Conservation (phyloP, 768 basidiomycete species). For the Hygrocybe coccinea region DNA sequence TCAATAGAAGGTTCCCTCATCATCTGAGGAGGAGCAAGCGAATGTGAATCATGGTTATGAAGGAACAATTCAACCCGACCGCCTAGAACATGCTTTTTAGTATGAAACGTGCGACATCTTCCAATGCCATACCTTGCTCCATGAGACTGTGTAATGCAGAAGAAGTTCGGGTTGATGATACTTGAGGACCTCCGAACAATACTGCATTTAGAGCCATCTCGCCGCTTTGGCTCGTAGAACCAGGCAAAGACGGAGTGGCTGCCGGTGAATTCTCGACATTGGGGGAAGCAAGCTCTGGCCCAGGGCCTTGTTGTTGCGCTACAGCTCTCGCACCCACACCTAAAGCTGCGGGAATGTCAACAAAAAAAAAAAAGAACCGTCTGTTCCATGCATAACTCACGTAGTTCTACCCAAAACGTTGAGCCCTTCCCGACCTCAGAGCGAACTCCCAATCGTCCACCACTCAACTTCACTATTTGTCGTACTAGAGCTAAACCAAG, state of each 20-base stretch:
- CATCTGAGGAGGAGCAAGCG: conserved; percentile 35
- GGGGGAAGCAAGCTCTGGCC: conserved; percentile 12
- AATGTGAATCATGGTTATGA: conserved; percentile 29
- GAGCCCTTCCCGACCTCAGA: conserved; percentile 65
- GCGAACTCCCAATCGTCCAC: conserved; percentile 67
- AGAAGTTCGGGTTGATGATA: conserved; percentile 28
- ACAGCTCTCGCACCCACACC: conserved; percentile 61
- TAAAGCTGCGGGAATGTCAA: conserved; percentile 38
- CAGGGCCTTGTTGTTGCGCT: conserved; percentile 18
- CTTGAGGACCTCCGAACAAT: conserved; percentile 24
- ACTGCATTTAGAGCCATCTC: conserved; percentile 30
- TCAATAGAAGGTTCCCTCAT: conserved; percentile 41
- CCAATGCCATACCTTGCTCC: conserved; percentile 47
- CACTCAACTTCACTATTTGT: conserved; percentile 71
- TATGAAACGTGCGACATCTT: conserved; percentile 9
- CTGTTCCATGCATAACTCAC: conserved; percentile 10
- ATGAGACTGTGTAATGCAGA: conserved; percentile 61
- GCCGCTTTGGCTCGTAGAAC: conserved; percentile 21
- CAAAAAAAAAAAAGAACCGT: neutral
- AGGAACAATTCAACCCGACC: conserved; percentile 52
- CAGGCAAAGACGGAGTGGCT: too few species aligned
- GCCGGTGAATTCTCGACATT: conserved; percentile 16
- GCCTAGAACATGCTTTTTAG: conserved; percentile 29
- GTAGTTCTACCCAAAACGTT: conserved; percentile 86
- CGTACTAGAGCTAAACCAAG: conserved; percentile 72